Evolutionary conservation across 2,329 filamentous ascomycete species (phyloP), one percentile per base, ranked within the genome.

Genomic region (Alternaria incomplexa): DNA sequence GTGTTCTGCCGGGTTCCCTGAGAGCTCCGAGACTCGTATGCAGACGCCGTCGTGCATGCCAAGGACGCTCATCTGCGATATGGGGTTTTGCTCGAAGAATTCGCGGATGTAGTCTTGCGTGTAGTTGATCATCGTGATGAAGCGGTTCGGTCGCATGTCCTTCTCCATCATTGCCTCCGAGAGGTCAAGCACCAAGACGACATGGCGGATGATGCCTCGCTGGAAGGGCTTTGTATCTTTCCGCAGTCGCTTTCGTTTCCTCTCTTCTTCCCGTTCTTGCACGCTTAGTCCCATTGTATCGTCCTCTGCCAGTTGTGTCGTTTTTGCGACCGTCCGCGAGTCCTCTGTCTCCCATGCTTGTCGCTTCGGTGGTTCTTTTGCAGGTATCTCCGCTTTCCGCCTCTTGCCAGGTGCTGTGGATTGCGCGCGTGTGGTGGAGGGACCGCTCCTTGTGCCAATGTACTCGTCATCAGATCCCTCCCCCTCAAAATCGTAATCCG

Each of bases 71-170:
- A 99, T 87, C 81, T 99, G 96, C 10, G 93, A 97, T 69, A 99
- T 98, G 11, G 96, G 96, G 74, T 99, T 99, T 81, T 99, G 96
- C 81, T 98, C 96, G 77, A 98, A 99, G 82, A 93, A 99, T 79
- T 97, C 95, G 62, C 90, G 87, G 52, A 98, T 91, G 80, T 98
- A 99, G 61, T 93, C 91, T 67, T 91, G 88, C 15, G 93, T 91
- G 80, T 93, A 96, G 67, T 90, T 90, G 74, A 97, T 86, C 56
- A 90, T 91, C 30, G 97, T 87, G 40, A 93, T 87, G 80, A 95
- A 94, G 63, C 95, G 88, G 46, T 90, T 97, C 6, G 96, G 96
- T 25, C 96, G 88, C 69, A 98, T 86, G 77, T 99, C 96, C 81
- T 98, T 98, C 80, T 98, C 94, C 6, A 89, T 82, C 96, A 99